A percentile compares a stretch with the other conserved stretches of the same genome.
These are phyloP conservation scores for Tylopilus sp. DNA, from an alignment of 1,284 basidiomycete species.

Conservation along the genomic window DNA sequence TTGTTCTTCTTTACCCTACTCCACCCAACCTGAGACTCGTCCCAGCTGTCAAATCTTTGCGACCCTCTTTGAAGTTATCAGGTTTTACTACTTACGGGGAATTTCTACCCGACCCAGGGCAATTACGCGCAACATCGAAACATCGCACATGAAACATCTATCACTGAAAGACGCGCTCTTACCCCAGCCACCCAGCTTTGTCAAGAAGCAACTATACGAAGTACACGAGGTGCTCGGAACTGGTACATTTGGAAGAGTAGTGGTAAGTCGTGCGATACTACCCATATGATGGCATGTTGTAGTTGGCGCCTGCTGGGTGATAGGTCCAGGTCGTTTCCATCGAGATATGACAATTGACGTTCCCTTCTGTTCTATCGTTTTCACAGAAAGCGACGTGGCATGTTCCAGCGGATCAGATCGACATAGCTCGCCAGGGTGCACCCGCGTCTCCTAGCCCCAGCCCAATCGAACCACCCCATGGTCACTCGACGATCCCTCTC, in stretches of 20 bases:
- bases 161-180: constrained; percentile 53
- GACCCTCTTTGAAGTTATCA: not conserved
- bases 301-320: not conserved
- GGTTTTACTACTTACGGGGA: not conserved
- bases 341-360: not conserved
- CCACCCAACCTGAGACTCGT: constrained; percentile 1
- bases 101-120: not conserved
- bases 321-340: not conserved
- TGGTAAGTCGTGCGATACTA: constrained; percentile 49
- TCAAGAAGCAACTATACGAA: constrained; percentile 81
- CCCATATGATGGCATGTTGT: not conserved
- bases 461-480: constrained; percentile 7
- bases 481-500: constrained; percentile 27
- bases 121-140: not conserved
- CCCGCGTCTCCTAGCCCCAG: constrained; percentile 35
- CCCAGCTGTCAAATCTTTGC: not conserved
- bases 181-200: constrained; percentile 79
- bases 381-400: constrained; percentile 68
- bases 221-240: constrained; percentile 72
- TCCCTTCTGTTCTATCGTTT: not conserved
- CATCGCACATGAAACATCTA: constrained; percentile 31
- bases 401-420: constrained; percentile 58
- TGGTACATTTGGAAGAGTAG: constrained; percentile 86
- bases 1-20: not conserved
- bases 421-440: constrained; percentile 58